Conservation (phyloP, 768 basidiomycete genomes). For the Phallus indusiatus region DNA sequence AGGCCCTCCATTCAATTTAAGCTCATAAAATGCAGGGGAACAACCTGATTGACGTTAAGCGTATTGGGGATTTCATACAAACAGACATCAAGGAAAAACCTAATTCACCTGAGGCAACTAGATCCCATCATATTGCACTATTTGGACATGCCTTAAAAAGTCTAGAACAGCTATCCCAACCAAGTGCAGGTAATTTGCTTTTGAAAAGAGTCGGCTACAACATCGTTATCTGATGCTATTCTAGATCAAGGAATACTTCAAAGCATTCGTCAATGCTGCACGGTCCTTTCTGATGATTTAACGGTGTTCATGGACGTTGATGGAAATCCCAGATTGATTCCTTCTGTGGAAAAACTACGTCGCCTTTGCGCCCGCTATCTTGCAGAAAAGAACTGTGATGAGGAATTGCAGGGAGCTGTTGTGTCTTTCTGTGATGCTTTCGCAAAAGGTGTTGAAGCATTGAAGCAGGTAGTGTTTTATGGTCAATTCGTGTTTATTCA, state of each 20-base stretch:
- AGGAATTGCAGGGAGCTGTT: not conserved
- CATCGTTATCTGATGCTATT: not conserved
- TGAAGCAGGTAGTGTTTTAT: not conserved
- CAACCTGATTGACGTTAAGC: not conserved
- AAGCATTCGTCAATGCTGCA: not conserved
- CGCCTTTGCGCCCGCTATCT: not conserved
- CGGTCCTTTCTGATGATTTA: not conserved
- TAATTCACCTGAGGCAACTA: not conserved
- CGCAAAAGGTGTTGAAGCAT: not conserved
- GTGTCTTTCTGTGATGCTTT: not conserved
- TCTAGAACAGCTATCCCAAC: not conserved
- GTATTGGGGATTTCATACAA: not conserved
- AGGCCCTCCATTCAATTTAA: not conserved
- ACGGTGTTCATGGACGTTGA: not conserved
- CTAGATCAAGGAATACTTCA: not conserved
- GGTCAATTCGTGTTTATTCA: not conserved
- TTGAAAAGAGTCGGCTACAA: no score
- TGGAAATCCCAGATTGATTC: not conserved
- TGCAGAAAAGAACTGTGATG: not conserved
- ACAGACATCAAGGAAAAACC: not conserved
- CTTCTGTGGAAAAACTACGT: conserved; percentile 1
- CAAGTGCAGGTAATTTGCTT: not conserved
- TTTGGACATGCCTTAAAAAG: conserved; percentile 12
- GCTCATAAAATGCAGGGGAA: not conserved
- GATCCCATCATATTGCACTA: conserved; percentile 8